Evolutionary conservation across 75 land plant species (phyloP).

Genomic region (Pinus albicaulis): DNA sequence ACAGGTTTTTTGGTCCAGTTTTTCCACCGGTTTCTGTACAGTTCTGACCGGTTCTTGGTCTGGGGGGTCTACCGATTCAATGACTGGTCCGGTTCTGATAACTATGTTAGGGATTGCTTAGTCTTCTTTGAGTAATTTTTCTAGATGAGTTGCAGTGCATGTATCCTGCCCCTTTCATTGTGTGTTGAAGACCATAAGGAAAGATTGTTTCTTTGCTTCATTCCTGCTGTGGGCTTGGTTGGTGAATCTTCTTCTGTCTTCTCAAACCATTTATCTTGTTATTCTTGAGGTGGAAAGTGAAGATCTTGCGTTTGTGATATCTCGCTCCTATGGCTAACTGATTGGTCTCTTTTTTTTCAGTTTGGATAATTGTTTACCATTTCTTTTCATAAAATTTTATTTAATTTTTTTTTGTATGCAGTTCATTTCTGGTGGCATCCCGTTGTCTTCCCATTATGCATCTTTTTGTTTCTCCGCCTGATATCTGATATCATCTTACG

Average conservation of each 20-base stretch:
- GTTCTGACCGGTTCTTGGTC: no score
- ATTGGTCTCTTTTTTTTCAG: background rate
- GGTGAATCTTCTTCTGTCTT: background rate
- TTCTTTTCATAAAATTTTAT: no score
- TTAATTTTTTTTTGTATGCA: background rate
- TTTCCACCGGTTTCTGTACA: no score
- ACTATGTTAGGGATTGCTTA: background rate
- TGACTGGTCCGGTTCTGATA: no score
- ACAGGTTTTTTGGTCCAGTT: no score
- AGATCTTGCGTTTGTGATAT: background rate
- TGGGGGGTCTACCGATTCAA: no score
- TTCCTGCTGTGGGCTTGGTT: background rate
- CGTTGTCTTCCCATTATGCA: background rate
- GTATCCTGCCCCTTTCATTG: background rate
- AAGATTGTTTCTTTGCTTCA: background rate
- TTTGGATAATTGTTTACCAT: no score
- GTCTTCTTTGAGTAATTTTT: background rate
- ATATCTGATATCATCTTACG: background rate
- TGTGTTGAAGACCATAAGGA: background rate
- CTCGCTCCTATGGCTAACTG: background rate
- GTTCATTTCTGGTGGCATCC: background rate
- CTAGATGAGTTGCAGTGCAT: background rate
- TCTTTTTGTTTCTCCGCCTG: background rate
- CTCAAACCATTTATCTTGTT: background rate
- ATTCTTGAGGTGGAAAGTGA: background rate